phyloP scores from a whole-genome alignment of 331 rosid genomes.

The Rhamnella rubrinervis region DNA sequence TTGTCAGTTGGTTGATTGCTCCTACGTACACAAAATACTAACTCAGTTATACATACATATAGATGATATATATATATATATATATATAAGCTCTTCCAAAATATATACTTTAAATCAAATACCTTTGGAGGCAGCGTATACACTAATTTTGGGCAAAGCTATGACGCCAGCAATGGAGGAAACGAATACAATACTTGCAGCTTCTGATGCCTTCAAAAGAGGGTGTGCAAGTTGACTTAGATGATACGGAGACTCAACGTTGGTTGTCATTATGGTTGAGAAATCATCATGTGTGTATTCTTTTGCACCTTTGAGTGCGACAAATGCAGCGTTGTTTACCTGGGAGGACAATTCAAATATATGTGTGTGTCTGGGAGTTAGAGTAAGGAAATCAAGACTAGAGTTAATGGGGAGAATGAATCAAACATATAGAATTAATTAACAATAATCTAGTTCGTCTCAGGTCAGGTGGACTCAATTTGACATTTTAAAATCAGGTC shows the following conservation, averaged over 20 bases:
- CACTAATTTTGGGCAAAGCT: constrained; percentile 25
- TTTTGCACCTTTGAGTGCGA: constrained; percentile 30
- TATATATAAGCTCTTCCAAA: not conserved
- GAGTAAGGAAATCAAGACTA: no score
- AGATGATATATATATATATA: not conserved
- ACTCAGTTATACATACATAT: no score
- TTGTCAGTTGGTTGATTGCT: constrained; percentile 64
- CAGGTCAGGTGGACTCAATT: no score
- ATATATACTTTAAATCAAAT: not conserved
- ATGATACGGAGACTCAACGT: constrained; percentile 52
- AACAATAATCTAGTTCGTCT: no score
- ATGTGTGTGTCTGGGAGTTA: no score
- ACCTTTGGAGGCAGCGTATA: constrained; percentile 49
- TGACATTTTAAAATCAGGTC: no score
- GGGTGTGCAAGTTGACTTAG: constrained; percentile 68
- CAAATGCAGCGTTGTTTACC: constrained; percentile 72
- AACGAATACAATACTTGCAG: constrained; percentile 61
- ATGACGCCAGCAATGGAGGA: constrained; percentile 61
- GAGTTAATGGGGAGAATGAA: no score
- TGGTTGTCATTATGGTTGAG: constrained; percentile 48
- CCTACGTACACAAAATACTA: constrained; percentile 22
- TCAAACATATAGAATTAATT: no score
- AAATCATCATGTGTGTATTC: constrained; percentile 39
- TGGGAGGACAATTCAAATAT: not conserved
- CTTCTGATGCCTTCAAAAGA: constrained; percentile 62